Base-by-base conservation (phyloP, 768 basidiomycete genomes). In the Hirschioporus abietinus region DNA sequence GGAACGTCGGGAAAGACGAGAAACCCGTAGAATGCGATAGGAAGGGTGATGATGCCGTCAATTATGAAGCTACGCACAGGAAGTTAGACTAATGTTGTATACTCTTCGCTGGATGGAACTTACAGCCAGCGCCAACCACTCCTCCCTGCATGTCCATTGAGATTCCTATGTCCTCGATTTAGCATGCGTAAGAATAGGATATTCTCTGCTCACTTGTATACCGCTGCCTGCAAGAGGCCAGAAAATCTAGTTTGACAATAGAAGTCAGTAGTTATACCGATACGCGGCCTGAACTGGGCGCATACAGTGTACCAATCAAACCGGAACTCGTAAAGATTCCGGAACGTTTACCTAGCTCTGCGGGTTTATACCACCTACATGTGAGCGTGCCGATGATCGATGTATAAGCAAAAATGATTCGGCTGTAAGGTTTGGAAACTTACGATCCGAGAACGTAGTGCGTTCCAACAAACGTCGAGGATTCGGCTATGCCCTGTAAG, bases 381-480 rank as follows among this genome's bases (percentile, higher is more conserved):
- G 3, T 68, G 36, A 35, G 30, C 2, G 30, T 30, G 2, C 8
- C 67, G 66, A 60, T 66, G 66, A 27, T 67, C 64, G 23, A 68
- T 68, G 52, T 72, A 63, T 20, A 35, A 63, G 63, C 35, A 68
- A 30, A 60, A 64, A 18, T 57, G 8, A 68, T 36, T 66, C 63
- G 66, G 52, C 4, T 24, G 63, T 61, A 67, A 25, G 70, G 25
- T 23, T 12, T 61, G 5, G 60, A 24, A 1, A 81, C 86, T 66
- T 71, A 89, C 88, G 87, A 87, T 69, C 90, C 88, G 20, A 91
- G 84, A 68, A 90, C 79, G 71, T 88, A 89, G 69, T 89, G 88
- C 18, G 88, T 86, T 36, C 90, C 90, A 27, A 88, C 88, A 73
- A 92, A 92, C 1, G 89, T 92, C 8, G 89, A 90, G 0, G 89